Conservation (phyloP, 164 flowering plant species). For the Buxus sempervirens region DNA sequence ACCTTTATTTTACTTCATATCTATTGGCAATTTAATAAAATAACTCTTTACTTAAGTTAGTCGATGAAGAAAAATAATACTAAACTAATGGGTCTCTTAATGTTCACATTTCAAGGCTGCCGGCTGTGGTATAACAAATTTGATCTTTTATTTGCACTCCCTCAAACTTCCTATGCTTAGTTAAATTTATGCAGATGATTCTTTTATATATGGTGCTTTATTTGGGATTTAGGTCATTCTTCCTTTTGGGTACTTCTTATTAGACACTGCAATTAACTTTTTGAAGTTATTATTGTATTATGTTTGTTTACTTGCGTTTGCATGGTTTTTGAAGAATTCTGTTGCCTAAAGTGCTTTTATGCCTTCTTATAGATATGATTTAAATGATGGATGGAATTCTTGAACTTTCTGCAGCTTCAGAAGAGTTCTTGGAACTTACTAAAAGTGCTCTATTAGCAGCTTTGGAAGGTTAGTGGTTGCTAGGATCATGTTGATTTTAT, state of each 20-base stretch:
- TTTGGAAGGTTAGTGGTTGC: conserved; percentile 66
- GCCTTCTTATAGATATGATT: neutral
- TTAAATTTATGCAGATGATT: too few relatives aligned
- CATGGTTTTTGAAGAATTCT: neutral
- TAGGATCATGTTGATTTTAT: neutral
- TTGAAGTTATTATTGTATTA: neutral
- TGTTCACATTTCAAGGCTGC: too few relatives aligned
- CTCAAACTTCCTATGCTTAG: too few relatives aligned
- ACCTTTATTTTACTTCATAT: too few relatives aligned
- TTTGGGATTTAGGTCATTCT: too few relatives aligned
- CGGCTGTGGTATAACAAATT: too few relatives aligned
- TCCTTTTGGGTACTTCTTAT: neutral
- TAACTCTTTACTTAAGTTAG: too few relatives aligned
- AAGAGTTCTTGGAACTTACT: conserved; percentile 93
- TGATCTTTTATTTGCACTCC: too few relatives aligned
- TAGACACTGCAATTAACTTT: neutral
- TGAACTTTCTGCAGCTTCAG: conserved; percentile 69
- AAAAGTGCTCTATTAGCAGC: conserved; percentile 95
- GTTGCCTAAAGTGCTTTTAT: neutral
- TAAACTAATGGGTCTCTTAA: too few relatives aligned
- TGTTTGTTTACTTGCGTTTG: neutral
- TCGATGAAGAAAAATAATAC: too few relatives aligned
- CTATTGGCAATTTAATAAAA: too few relatives aligned
- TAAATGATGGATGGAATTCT: conserved; percentile 1
- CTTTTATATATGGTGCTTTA: too few relatives aligned